These are phyloP conservation scores for Hibiscus mutabilis DNA, from an alignment of 345 rosid genomes.

Conservation along the genomic window DNA sequence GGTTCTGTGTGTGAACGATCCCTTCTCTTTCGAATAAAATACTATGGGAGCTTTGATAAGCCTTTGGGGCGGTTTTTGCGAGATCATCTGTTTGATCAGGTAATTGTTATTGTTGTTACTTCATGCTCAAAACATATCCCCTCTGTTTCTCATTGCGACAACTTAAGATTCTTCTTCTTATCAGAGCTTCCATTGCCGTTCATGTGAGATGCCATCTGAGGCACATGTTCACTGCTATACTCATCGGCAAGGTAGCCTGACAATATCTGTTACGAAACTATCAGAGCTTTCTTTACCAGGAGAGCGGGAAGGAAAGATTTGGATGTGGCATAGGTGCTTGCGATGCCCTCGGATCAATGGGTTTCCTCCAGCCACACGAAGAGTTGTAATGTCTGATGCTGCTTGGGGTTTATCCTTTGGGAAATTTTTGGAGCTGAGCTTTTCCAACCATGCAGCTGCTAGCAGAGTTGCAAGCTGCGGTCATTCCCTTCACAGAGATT, in stretches of 20 bases:
- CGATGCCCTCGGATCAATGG: conserved; percentile 76
- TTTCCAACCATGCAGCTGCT: conserved; percentile 97
- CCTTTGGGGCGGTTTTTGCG: conserved; percentile 87
- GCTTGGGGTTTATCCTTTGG: conserved; percentile 98
- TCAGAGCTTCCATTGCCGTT: conserved; percentile 57
- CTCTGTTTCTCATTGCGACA: not conserved
- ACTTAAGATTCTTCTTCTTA: conserved; percentile 5
- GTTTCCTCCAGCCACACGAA: conserved; percentile 88
- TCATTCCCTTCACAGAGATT: conserved; percentile 97
- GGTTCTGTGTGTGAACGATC: conserved; percentile 88
- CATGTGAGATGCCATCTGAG: conserved; percentile 91
- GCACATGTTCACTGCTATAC: conserved; percentile 95
- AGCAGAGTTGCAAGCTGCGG: conserved; percentile 99
- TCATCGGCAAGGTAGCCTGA: conserved; percentile 93
- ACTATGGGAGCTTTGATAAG: conserved; percentile 88
- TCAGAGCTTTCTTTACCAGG: conserved; percentile 63
- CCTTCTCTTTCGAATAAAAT: conserved; percentile 83
- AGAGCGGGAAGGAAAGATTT: conserved; percentile 86
- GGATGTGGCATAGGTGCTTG: conserved; percentile 99
- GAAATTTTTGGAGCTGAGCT: conserved; percentile 94
- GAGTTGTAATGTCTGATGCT: conserved; percentile 96
- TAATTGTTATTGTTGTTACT: conserved; percentile 18
- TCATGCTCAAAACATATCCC: not conserved
- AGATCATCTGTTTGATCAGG: conserved; percentile 92
- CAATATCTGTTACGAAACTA: conserved; percentile 84